Base-by-base conservation (phyloP, 192 early-diverging fungal genomes). In the Martensiomyces pterosporus region DNA sequence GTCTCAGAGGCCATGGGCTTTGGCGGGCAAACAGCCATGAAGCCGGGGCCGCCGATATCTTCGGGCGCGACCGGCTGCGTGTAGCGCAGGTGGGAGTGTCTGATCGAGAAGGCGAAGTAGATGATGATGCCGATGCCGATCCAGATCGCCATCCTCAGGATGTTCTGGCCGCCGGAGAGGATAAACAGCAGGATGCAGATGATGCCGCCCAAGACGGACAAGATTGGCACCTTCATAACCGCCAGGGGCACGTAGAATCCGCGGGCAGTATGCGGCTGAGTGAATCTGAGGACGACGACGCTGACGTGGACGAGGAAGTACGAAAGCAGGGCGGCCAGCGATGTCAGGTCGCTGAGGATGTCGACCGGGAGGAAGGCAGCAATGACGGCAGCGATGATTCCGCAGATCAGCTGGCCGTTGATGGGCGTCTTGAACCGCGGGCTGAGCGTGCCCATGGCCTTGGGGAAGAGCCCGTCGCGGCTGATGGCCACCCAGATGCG, bases 401-500 rank as follows among this genome's bases (percentile, higher is more conserved):
- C 85, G 12, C 77, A 52, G 17, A 79, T 60, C 29, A 83, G 33
- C 4, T 83, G 88, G 13, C 81, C 47, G 8, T 82, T 42, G 27
- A 82, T 76, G 15, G 87, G 87, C 6, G 84, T 89, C 14, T 77
- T 62, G 47, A 88, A 81, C n/a, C 70, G 22, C 9, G 62, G 23
- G 29, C 29, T 32, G 6, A 32, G 29, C 6, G 6, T 5, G 29
- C 29, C 29, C 5, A 32, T 8, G 29, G 12, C 5, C 6, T 12
- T 12, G 8, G 87, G 86, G 15, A 90, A 55, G 8, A 91, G 64
- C 4, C 89, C 87, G 64, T 91, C 89, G 37, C 77, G 56, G 21
- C 85, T 80, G 86, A 91, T 88, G 39, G 85, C 60, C 17, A 81
- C 74, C 35, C 88, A 87, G 39, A 91, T 84, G 57, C 89, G 85